phyloP scores from a whole-genome alignment of 1,139 yeast species.

The Candida pseudoviswanathii region DNA sequence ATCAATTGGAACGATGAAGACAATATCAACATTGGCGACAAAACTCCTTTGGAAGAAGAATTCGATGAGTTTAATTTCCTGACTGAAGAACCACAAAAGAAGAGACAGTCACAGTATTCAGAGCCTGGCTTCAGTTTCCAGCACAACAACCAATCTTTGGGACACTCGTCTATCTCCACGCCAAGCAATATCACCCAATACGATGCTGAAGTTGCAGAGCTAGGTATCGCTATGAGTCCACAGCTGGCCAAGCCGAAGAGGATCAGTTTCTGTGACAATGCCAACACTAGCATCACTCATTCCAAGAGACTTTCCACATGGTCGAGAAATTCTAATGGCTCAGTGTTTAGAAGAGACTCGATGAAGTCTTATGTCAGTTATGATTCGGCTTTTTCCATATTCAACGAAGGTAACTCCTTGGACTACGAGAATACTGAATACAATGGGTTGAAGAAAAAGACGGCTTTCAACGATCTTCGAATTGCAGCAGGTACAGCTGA shows the following conservation, averaged over 20 bases:
- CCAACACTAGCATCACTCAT: conserved; percentile 14
- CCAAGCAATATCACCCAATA: conserved; percentile 46
- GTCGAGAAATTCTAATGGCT: conserved; percentile 22
- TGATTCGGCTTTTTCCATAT: conserved; percentile 53
- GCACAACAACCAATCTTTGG: conserved; percentile 23
- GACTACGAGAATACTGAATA: conserved; percentile 9
- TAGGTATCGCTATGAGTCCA: conserved; percentile 50
- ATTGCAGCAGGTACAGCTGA: conserved; percentile 13
- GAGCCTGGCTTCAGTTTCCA: conserved; percentile 20
- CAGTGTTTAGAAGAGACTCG: conserved; percentile 39
- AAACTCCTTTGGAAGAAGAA: conserved; percentile 10
- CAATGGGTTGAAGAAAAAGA: conserved; percentile 36
- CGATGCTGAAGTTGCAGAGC: conserved; percentile 46
- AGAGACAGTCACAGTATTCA: conserved; percentile 7
- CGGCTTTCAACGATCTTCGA: conserved; percentile 40
- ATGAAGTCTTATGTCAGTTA: conserved; percentile 55
- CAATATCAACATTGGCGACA: conserved; percentile 27
- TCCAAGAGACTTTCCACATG: conserved; percentile 24
- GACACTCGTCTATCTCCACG: conserved; percentile 35
- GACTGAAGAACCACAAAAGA: conserved; percentile 4
- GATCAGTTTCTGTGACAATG: conserved; percentile 30
- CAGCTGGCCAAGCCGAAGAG: conserved; percentile 23
- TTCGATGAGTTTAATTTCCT: conserved; percentile 12
- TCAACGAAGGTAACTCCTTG: conserved; percentile 26
- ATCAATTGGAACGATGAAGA: conserved; percentile 49